Percentiles rank a stretch among this genome's conserved stretches.
Evolutionary conservation across 2,329 filamentous ascomycete species (phyloP).

Genomic region (Monosporascus sp.): DNA sequence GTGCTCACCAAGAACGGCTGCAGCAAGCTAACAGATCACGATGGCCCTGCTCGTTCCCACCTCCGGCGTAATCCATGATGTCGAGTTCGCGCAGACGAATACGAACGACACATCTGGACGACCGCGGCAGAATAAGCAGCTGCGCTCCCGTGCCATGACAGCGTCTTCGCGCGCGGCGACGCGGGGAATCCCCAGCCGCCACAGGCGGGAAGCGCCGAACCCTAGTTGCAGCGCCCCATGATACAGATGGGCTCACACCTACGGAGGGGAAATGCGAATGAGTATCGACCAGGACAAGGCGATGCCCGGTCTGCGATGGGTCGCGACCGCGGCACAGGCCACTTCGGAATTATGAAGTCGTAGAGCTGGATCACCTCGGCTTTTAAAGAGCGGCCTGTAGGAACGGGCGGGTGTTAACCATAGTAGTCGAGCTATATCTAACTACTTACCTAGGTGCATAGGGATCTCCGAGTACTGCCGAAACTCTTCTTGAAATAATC

Average conservation of each 20-base stretch:
- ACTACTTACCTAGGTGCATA: too few species aligned
- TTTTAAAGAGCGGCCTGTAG: conserved; percentile 33
- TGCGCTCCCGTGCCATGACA: conserved; percentile 31
- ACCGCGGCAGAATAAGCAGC: conserved; percentile 31
- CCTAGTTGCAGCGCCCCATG: conserved; percentile 30
- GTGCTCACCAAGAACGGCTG: conserved; percentile 30
- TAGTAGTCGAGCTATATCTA: too few species aligned
- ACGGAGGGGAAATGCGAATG: conserved; percentile 19
- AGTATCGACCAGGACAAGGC: conserved; percentile 18
- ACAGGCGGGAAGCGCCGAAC: conserved; percentile 26
- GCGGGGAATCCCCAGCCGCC: conserved; percentile 34
- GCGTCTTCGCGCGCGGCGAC: conserved; percentile 42
- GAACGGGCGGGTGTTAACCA: conserved; percentile 15
- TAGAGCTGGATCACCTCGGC: conserved; percentile 34
- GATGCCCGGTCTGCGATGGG: conserved; percentile 34
- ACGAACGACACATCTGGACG: conserved; percentile 30
- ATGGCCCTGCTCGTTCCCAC: conserved; percentile 43
- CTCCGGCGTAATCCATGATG: conserved; percentile 41
- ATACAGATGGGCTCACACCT: conserved; percentile 29
- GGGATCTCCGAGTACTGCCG: not conserved
- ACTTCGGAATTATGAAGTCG: conserved; percentile 32
- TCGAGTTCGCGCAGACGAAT: conserved; percentile 33
- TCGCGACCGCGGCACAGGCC: conserved; percentile 32
- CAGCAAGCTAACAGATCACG: conserved; percentile 29
- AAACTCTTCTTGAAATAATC: not conserved